Base-by-base conservation (phyloP, 2,329 filamentous ascomycete genomes). In the Paraphaeosphaeria sporulosa region DNA sequence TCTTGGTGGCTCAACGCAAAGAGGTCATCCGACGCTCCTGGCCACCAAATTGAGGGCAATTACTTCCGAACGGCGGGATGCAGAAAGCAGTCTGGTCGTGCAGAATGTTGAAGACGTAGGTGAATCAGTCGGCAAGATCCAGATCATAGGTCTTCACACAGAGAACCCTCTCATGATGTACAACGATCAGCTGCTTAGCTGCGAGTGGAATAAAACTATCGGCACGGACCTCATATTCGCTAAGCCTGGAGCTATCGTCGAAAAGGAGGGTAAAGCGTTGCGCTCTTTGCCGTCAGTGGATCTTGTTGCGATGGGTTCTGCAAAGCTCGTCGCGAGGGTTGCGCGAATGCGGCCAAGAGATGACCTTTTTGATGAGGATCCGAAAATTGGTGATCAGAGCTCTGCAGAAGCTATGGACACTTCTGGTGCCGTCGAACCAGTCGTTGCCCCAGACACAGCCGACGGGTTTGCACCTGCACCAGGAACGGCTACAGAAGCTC, bases 81-180 rank as follows among this genome's bases (percentile, higher is more conserved):
- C 62, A 40, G 63, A 60, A 19, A 59, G 68, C 10, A 57, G 46
- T 47, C 49, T 59, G 21, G 55, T 55, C 62, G 76, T 54, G 44
- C 60, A 44, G 44, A 27, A 49, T 7, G 42, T 38, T 17, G 23
- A 55, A 17, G 64, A 63, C 52, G 60, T 59, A 5, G 50, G 61
- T 59, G 54, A 61, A 36, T 60, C 69, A 27, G 59, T 71, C 44
- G 76, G 81, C 47, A 75, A 79, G 49, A 86, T 97, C 6, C 93
- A 97, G 72, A 89, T 97, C 53, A 82, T 95, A n/a, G 93, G 92
- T 30, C 83, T 97, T 3, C 90, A 96, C 76, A 89, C 89, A 1
- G 71, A 80, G 2, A 90, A 91, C 51, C 94, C 94, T 0, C 81
- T 97, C 30, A 84, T 97, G 60, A 90, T 90, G 23, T 96, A 96